phyloP scores from a whole-genome alignment of 2,329 filamentous ascomycete species.

The Alternaria tenuissima region DNA sequence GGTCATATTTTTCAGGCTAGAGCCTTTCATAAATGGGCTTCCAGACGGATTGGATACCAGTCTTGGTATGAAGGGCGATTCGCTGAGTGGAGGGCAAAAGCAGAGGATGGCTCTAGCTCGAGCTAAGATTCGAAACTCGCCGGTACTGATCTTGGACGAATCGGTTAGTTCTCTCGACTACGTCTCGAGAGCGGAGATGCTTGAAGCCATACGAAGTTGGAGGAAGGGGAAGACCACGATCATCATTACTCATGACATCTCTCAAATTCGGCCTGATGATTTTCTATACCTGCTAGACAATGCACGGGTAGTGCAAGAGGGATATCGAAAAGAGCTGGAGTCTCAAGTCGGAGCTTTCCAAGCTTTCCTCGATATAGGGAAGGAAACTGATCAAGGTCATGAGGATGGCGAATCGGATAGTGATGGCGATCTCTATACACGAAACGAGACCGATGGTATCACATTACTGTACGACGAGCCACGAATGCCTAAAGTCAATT shows the following conservation, averaged over 20 bases:
- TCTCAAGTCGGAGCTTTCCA: constrained; percentile 57
- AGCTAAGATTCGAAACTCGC: constrained; percentile 77
- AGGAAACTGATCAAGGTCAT: constrained; percentile 12
- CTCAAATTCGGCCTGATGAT: constrained; percentile 75
- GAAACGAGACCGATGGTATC: constrained; percentile 26
- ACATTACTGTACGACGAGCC: constrained; percentile 28
- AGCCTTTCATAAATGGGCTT: constrained; percentile 71
- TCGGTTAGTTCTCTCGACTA: constrained; percentile 85
- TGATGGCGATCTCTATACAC: constrained; percentile 12
- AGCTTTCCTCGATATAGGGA: constrained; percentile 31
- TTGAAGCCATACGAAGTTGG: constrained; percentile 81
- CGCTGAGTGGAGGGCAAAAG: constrained; percentile 83
- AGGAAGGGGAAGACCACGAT: constrained; percentile 84
- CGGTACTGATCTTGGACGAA: constrained; percentile 87
- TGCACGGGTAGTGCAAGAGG: constrained; percentile 73
- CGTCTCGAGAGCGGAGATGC: constrained; percentile 71
- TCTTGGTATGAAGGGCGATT: constrained; percentile 73
- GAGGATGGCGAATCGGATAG: not conserved
- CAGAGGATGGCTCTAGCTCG: constrained; percentile 84
- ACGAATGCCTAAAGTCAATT: constrained; percentile 13
- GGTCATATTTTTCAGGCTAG: constrained; percentile 72
- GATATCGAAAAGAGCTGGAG: constrained; percentile 67
- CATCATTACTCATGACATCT: constrained; percentile 89
- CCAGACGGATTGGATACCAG: constrained; percentile 75
- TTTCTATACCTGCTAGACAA: constrained; percentile 82